phyloP scores from a whole-genome alignment of 176 grass and related monocot genomes.

The Cocos nucifera region DNA sequence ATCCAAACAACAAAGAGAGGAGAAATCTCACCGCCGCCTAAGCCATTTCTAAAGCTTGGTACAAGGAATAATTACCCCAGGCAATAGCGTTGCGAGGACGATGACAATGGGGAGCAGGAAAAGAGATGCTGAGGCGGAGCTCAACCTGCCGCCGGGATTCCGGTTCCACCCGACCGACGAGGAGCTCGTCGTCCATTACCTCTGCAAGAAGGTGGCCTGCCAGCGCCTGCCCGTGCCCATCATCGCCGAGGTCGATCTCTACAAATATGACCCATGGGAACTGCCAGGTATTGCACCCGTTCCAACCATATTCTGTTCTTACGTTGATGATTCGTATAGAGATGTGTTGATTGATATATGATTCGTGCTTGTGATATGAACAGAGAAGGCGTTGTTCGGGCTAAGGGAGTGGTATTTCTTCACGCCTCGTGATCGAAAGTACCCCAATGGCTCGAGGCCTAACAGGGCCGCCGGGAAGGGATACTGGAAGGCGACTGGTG shows the following conservation, averaged over 20 bases:
- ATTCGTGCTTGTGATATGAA: neutral
- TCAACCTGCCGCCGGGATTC: conserved; percentile 30
- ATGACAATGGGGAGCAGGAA: too few relatives aligned
- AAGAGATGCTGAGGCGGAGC: conserved; percentile 64
- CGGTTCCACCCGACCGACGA: conserved; percentile 13
- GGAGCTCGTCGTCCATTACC: conserved; percentile 46
- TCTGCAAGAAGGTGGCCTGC: conserved; percentile 44
- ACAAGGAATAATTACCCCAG: too few relatives aligned
- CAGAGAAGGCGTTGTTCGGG: conserved; percentile 76
- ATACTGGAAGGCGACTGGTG: conserved; percentile 80
- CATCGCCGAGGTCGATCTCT: conserved; percentile 32
- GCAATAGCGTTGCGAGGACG: too few relatives aligned
- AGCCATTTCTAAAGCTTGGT: too few relatives aligned
- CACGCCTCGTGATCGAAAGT: conserved; percentile 70
- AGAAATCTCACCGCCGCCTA: too few relatives aligned
- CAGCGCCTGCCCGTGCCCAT: conserved; percentile 35
- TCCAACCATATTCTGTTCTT: too few relatives aligned
- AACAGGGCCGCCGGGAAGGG: conserved; percentile 54
- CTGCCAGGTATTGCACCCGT: too few relatives aligned
- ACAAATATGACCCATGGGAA: conserved; percentile 5
- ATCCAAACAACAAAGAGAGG: too few relatives aligned
- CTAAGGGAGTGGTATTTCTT: conserved; percentile 75
- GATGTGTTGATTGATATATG: too few relatives aligned
- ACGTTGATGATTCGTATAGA: too few relatives aligned
- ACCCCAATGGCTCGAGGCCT: conserved; percentile 61